phyloP scores from a whole-genome alignment of 352 stramenopile genomes.

The Phytophthora pinifolia region DNA sequence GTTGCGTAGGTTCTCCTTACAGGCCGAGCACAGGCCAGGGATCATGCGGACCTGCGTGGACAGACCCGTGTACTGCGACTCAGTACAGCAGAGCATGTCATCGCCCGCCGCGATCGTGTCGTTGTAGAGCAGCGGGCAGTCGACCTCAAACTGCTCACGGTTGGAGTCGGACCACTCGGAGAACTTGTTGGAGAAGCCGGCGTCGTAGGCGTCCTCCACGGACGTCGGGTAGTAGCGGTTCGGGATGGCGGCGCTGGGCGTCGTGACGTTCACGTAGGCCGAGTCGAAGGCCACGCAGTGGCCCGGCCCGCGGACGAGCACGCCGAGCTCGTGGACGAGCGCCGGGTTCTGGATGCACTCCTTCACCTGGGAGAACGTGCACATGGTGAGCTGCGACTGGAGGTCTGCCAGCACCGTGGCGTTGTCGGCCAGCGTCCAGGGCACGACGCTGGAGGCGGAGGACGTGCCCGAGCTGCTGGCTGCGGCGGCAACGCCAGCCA shows the following conservation, averaged over 20 bases:
- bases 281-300: slow-evolving; percentile 56
- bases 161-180: slow-evolving; percentile 56
- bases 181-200: slow-evolving; percentile 59
- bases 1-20: slow-evolving; percentile 68
- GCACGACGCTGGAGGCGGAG: slow-evolving; percentile 30
- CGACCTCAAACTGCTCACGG: slow-evolving; percentile 58
- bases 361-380: slow-evolving; percentile 61
- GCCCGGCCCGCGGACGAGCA: slow-evolving; percentile 41
- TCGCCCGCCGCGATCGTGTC: slow-evolving; percentile 41
- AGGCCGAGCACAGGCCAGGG: slow-evolving; percentile 50
- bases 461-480: slow-evolving; percentile 10
- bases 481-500: slow-evolving; percentile 11
- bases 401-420: slow-evolving; percentile 30
- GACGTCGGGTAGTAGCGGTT: slow-evolving; percentile 59
- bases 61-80: slow-evolving; percentile 55
- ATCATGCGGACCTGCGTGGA: slow-evolving; percentile 66
- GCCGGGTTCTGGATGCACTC: slow-evolving; percentile 51
- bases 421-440: slow-evolving; percentile 47
- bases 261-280: slow-evolving; percentile 45
- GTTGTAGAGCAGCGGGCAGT: slow-evolving; percentile 65
- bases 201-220: slow-evolving; percentile 44
- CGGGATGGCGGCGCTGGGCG: slow-evolving; percentile 33
- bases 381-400: slow-evolving; percentile 44
- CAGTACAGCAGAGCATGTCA: slow-evolving; percentile 65
- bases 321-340: slow-evolving; percentile 35